Percentiles rank a stretch among this genome's conserved stretches.
These are phyloP conservation scores for Penicillium thymicola DNA, from an alignment of 2,329 filamentous ascomycete genomes.

Conservation along the genomic window DNA sequence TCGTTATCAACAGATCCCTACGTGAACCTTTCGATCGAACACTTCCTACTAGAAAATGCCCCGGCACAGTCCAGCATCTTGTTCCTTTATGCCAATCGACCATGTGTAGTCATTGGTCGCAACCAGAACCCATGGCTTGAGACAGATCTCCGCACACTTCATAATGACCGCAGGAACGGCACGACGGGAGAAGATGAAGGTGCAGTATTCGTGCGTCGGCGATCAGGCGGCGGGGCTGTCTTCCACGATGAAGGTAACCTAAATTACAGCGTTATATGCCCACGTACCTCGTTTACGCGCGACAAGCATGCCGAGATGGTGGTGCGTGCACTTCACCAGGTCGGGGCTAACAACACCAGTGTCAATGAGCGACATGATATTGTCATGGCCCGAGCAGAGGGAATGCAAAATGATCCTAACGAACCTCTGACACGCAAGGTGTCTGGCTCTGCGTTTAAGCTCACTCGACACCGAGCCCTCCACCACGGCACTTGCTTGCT, in stretches of 20 bases:
- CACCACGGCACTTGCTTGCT: constrained; percentile 93
- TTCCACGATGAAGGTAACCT: constrained; percentile 92
- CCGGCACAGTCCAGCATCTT: constrained; percentile 71
- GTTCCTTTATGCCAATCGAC: constrained; percentile 83
- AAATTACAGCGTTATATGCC: constrained; percentile 91
- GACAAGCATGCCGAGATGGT: constrained; percentile 92
- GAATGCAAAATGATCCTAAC: constrained; percentile 19
- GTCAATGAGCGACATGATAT: constrained; percentile 95
- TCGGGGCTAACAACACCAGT: constrained; percentile 52
- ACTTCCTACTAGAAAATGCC: constrained; percentile 76
- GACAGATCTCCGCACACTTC: constrained; percentile 67
- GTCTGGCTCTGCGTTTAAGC: constrained; percentile 91
- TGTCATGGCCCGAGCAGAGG: constrained; percentile 59
- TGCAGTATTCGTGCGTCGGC: constrained; percentile 70
- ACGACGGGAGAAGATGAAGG: constrained; percentile 25
- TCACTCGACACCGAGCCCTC: constrained; percentile 74
- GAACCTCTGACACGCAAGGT: constrained; percentile 63
- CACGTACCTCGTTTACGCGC: constrained; percentile 71
- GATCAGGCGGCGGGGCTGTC: constrained; percentile 86
- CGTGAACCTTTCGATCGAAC: constrained; percentile 90
- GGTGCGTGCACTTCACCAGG: constrained; percentile 66
- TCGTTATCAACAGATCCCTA: constrained; percentile 71
- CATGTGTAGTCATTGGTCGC: constrained; percentile 84
- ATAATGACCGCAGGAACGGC: constrained; percentile 32
- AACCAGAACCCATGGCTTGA: constrained; percentile 99